These are phyloP conservation scores for Harringtonia lauricola DNA, from an alignment of 2,329 filamentous ascomycete genomes.

Conservation along the genomic window DNA sequence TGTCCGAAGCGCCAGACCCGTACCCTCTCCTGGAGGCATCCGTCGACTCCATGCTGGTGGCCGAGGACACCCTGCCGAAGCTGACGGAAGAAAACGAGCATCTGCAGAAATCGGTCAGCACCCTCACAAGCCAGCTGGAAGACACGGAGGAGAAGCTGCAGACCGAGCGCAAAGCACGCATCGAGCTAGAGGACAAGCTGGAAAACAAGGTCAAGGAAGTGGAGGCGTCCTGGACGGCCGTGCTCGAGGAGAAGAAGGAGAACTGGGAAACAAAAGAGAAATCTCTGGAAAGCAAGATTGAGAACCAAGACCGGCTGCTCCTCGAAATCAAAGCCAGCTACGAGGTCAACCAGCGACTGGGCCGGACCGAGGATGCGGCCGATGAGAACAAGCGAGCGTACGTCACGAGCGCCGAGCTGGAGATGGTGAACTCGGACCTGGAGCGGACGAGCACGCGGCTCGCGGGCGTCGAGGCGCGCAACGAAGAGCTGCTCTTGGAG, in stretches of 20 bases:
- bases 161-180: constrained; percentile 60
- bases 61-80: constrained; percentile 85
- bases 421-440: constrained; percentile 84
- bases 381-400: constrained; percentile 32
- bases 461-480: constrained; percentile 84
- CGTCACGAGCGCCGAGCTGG: constrained; percentile 79
- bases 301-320: constrained; percentile 82
- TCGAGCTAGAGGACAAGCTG: constrained; percentile 64
- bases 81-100: constrained; percentile 81
- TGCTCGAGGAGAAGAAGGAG: constrained; percentile 84
- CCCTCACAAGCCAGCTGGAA: constrained; percentile 71
- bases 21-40: constrained; percentile 94
- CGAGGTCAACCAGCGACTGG: constrained; percentile 86
- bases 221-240: constrained; percentile 79
- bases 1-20: constrained; percentile 92
- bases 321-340: constrained; percentile 96
- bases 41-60: constrained; percentile 83
- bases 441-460: constrained; percentile 80
- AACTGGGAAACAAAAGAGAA: constrained; percentile 94
- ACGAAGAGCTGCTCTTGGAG: constrained; percentile 85
- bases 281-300: constrained; percentile 81
- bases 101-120: constrained; percentile 66
- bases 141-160: constrained; percentile 73
- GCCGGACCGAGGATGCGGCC: constrained; percentile 44
- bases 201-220: constrained; percentile 80